phyloP scores from a whole-genome alignment of 1,284 basidiomycete genomes.

The Ustilago shanxiensis region DNA sequence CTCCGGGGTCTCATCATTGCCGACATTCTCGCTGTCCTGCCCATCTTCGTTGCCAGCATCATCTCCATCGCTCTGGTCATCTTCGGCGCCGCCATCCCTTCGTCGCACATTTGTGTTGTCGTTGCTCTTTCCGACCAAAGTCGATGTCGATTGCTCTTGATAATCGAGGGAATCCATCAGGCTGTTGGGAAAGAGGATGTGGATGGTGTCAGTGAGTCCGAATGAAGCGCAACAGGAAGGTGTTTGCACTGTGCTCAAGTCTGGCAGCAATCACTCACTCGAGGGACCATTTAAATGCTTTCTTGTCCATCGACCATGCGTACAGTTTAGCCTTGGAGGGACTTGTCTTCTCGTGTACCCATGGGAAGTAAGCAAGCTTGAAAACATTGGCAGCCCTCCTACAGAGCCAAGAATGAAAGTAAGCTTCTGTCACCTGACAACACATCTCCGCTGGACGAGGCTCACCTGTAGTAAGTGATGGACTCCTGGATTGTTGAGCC shows the following conservation, averaged over 20 bases:
- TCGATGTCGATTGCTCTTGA: background rate
- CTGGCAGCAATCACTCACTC: too few relatives aligned
- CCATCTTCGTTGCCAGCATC: too few relatives aligned
- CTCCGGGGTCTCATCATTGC: background rate
- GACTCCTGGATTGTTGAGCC: constrained; percentile 13
- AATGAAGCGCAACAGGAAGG: too few relatives aligned
- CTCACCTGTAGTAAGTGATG: constrained; percentile 38
- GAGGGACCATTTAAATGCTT: constrained; percentile 21
- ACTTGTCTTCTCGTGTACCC: constrained; percentile 38
- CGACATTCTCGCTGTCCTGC: background rate
- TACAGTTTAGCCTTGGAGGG: constrained; percentile 24
- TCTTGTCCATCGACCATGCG: constrained; percentile 41
- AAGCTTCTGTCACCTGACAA: background rate
- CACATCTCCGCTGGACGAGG: too few relatives aligned
- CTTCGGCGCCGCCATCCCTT: background rate
- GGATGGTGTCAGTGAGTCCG: too few relatives aligned
- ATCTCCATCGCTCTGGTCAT: background rate
- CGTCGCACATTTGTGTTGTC: background rate
- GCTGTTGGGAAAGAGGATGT: background rate
- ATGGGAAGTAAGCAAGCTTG: constrained; percentile 42
- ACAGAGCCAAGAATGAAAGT: background rate
- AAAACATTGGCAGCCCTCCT: constrained; percentile 48
- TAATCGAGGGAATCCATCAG: constrained; percentile 19
- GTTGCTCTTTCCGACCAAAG: background rate
- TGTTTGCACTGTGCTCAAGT: too few relatives aligned